Evolutionary conservation across 1,284 basidiomycete species (phyloP), one percentile per base, ranked within the genome.

Genomic region (Cystobasidiaceae sp.): DNA sequence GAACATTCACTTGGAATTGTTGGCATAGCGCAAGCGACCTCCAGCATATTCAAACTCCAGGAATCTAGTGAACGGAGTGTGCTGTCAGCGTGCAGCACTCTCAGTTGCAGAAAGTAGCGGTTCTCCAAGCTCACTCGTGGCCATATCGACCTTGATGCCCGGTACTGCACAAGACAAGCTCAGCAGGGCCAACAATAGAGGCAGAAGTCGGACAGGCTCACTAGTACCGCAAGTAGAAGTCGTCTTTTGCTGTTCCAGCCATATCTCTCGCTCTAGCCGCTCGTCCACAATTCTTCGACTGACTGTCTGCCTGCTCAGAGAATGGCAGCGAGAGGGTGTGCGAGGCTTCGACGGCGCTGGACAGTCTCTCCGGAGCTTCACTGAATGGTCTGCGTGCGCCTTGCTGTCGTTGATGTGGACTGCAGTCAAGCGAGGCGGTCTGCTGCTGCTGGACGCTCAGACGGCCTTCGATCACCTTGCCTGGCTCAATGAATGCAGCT

Each of bases 41-140:
- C 94, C 88, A 11, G 89, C 89, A 80, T 97, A 97, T 79, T 98
- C 94, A 75, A 97, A 98, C 78, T 99, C 96, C 52, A 99, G 83
- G 76, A 98, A 98, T 69, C 94, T 92, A n/a, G 79, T 94, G 91
- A n/a, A 91, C 92, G 74, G 93, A 91, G 77, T 91, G 13, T 28
- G 13, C 17, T 54, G 28, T 15, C 3, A 17, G 46, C 51, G 17
- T 43, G 49, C 6, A 21, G 30, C 23, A 21, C n/a, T 25, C 17
- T 19, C 8, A 17, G 27, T 34, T 32, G 11, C 46, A 17, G 17
- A 2, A 3, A 6, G 39, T 37, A 19, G 8, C 15, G 39, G 30
- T 19, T 19, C 8, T 4, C 9, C 37, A 41, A 30, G 30, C 13
- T 52, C 69, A 57, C 77, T 96, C 93, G 79, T 96, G 93, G 19